A percentile compares a stretch with the other conserved stretches of the same genome.
Evolutionary conservation across 129 eudicot species (phyloP).

Genomic region (Escallonia herrerae): DNA sequence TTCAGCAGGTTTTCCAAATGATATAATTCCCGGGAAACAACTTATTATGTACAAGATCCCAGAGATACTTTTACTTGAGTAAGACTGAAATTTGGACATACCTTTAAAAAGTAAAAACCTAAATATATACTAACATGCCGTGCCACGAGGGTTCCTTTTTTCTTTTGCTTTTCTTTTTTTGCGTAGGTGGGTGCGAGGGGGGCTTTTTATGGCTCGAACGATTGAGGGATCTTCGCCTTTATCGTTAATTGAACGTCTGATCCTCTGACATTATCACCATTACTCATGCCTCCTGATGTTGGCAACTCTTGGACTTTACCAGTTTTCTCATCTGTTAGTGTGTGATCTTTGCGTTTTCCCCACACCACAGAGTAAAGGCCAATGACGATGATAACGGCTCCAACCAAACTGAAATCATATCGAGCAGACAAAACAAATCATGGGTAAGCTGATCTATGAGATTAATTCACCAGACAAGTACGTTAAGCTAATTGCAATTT

Average conservation of each 20-base stretch:
- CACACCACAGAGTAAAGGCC: conserved; percentile 94
- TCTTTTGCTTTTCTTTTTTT: not conserved
- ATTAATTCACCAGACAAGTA: no score
- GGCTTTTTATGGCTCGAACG: conserved; percentile 10
- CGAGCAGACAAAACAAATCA: not conserved
- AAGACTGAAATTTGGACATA: not conserved
- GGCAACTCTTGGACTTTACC: conserved; percentile 51
- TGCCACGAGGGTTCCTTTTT: no score
- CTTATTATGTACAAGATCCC: no score
- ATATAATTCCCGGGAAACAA: no score
- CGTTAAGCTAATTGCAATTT: no score
- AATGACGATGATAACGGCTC: conserved; percentile 66
- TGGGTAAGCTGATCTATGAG: not conserved
- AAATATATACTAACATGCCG: not conserved
- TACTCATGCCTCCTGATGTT: not conserved
- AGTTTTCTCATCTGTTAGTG: conserved; percentile 21
- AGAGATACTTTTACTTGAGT: no score
- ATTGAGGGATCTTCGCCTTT: not conserved
- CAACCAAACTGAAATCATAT: conserved; percentile 54
- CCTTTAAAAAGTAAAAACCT: not conserved
- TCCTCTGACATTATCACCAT: not conserved
- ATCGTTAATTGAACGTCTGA: not conserved
- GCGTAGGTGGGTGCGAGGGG: not conserved
- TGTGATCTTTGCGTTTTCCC: conserved; percentile 86
- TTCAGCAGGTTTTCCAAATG: no score